Evolutionary conservation across 768 basidiomycete genomes (phyloP), one percentile per base, ranked within the genome.

Genomic region (Multifurca ochricompacta): DNA sequence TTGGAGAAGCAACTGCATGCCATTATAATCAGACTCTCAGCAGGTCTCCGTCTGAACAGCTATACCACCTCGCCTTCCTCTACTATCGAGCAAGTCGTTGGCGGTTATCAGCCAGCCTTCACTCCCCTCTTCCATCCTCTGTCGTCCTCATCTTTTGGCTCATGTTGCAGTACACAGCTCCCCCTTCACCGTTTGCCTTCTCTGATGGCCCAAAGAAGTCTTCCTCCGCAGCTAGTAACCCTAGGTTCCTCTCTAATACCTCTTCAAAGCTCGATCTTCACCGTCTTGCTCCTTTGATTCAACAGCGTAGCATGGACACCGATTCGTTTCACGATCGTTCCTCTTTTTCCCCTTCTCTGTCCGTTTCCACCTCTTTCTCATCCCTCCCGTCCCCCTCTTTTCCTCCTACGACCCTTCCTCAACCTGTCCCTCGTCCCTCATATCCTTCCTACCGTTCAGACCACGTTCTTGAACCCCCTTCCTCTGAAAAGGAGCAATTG

Each of bases 31-130:
- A 77, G 76, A 75, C 74, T 72, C 66, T 63, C 71, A 77, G 76
- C 75, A 67, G 77, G 79, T 76, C 80, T 77, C 71, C 32, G 78
- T 78, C 79, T 79, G 78, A 75, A 72, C 70, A 57, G 66, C 67
- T 65, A 55, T 53, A 46, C 61, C 64, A 48, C 63, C 59, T 34
- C 58, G 56, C 31, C 50, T 57, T 48, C 51, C 70, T 62, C 63
- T 43, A 27, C 27, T 62, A 31, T 46, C 46, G 55, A 55, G 59
- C 64, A 59, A 67, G 63, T 55, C 54, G 48, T 46, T 34, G 53
- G 67, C 65, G 68, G 66, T 63, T 69, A 64, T 62, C 60, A 40
- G 8, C 50, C 56, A 47, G 66, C 58, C 64, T 62, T 53, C 66
- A 59, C n/a, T n/a, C 62, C 66, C 66, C 30, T 14, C 41, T n/a